phyloP scores from a whole-genome alignment of 1,139 yeast species.

The Yamadazyma diddensiae region DNA sequence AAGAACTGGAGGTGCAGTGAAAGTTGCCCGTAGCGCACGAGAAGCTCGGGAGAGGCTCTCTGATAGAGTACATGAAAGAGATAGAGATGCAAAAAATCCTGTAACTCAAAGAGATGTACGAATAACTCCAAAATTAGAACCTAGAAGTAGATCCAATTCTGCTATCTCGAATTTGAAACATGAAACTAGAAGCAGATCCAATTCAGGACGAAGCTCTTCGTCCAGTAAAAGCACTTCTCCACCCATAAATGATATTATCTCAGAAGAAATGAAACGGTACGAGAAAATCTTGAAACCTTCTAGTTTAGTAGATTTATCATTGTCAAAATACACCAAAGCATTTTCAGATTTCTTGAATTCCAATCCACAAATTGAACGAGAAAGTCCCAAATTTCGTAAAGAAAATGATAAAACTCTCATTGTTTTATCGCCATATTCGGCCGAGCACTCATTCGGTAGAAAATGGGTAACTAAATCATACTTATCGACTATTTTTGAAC shows the following conservation, averaged over 20 bases:
- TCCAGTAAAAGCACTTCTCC: slow-evolving; percentile 5
- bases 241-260: slow-evolving; percentile 5
- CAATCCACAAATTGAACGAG: slow-evolving; percentile 54
- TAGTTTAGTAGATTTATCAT: slow-evolving; percentile 30
- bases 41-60: too few species aligned
- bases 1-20: too few species aligned
- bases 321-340: slow-evolving; percentile 38
- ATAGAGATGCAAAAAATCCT: too few species aligned
- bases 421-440: slow-evolving; percentile 56
- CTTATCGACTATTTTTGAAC: slow-evolving; percentile 69
- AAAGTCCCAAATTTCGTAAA: slow-evolving; percentile 44
- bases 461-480: slow-evolving; percentile 74
- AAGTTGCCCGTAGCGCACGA: too few species aligned
- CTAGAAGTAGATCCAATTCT: too few species aligned
- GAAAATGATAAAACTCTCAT: slow-evolving; percentile 51
- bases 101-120: too few species aligned
- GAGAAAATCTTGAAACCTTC: slow-evolving; percentile 31
- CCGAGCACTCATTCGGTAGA: slow-evolving; percentile 71
- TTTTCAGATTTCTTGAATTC: slow-evolving; percentile 49
- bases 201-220: slow-evolving; percentile 5
- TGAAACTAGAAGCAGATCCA: slow-evolving; percentile 5
- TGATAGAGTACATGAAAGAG: too few species aligned
- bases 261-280: slow-evolving; percentile 7
- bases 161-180: too few species aligned
- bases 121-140: too few species aligned